Percentiles rank a stretch among this genome's conserved stretches.
phyloP scores from a whole-genome alignment of 768 basidiomycete genomes.

The Lepiota venenata region DNA sequence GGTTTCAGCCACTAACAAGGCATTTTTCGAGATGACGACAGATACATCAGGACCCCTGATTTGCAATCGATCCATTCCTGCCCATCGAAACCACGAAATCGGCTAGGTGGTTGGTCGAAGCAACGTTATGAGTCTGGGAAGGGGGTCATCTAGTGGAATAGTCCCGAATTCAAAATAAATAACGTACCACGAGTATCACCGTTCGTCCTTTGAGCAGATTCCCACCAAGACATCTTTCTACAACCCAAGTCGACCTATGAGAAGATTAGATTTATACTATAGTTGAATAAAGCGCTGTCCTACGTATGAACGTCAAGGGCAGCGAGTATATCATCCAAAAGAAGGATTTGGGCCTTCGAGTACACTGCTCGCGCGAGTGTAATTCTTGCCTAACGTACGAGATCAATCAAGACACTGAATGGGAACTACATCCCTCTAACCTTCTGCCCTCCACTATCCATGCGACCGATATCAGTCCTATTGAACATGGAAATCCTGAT shows the following conservation, averaged over 20 bases:
- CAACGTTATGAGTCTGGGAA: conserved; percentile 47
- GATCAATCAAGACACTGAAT: not conserved
- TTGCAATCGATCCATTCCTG: conserved; percentile 45
- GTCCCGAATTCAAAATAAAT: not conserved
- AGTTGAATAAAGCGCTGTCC: not conserved
- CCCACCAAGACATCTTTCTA: conserved; percentile 75
- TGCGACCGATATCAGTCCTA: not conserved
- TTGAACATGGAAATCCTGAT: not conserved
- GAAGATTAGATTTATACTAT: not conserved
- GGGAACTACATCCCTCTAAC: conserved; percentile 3
- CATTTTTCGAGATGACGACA: conserved; percentile 42
- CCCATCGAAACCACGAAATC: conserved; percentile 55
- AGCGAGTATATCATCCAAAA: conserved; percentile 75
- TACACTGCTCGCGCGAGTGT: conserved; percentile 46
- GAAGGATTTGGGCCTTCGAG: conserved; percentile 51
- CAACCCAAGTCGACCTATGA: conserved; percentile 81
- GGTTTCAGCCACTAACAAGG: conserved; percentile 23
- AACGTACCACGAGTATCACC: conserved; percentile 69
- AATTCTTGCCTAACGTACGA: conserved; percentile 34
- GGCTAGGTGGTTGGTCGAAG: conserved; percentile 50
- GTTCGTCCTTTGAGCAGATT: conserved; percentile 78
- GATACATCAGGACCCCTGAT: conserved; percentile 46
- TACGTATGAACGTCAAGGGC: conserved; percentile 46
- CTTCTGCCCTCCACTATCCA: conserved; percentile 45
- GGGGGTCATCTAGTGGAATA: not conserved